These are phyloP conservation scores for Globisporangium echinulatum DNA, from an alignment of 352 stramenopile species.

Conservation along the genomic window DNA sequence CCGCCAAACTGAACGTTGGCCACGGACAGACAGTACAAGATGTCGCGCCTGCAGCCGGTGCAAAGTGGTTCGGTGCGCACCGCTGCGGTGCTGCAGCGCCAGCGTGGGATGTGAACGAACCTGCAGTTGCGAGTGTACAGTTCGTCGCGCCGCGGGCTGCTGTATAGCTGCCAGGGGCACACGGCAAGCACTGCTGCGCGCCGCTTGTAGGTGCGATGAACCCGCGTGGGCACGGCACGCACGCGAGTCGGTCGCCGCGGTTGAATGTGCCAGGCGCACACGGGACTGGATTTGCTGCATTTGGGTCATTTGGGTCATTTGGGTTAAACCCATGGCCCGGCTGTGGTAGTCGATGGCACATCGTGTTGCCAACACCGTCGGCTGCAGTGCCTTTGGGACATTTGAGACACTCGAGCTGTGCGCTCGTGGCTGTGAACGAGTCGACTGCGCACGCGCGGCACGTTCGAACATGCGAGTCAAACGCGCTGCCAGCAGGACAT, in stretches of 20 bases:
- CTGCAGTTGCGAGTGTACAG: conserved; percentile 3
- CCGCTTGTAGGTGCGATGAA: conserved; percentile 1
- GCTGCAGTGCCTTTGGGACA: conserved; percentile 8
- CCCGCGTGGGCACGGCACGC: conserved; percentile 3
- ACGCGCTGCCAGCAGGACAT: conserved; percentile 36
- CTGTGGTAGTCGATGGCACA: conserved; percentile 1
- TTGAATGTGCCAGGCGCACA: conserved; percentile 6
- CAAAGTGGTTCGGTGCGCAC: conserved; percentile 7
- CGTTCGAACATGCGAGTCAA: conserved; percentile 11
- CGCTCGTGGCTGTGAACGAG: conserved; percentile 7
- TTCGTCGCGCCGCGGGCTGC: not conserved
- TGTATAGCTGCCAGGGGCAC: conserved; percentile 4
- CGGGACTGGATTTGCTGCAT: not conserved
- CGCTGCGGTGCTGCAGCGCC: conserved; percentile 4
- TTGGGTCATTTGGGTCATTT: too few relatives aligned
- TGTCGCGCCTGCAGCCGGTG: not conserved
- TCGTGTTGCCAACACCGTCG: conserved; percentile 5
- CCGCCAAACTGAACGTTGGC: conserved; percentile 11
- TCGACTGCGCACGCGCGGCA: conserved; percentile 6
- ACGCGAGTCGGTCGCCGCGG: conserved; percentile 2
- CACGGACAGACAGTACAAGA: conserved; percentile 8
- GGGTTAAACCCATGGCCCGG: conserved; percentile 1
- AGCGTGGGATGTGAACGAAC: conserved; percentile 1
- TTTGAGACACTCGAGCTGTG: conserved; percentile 4
- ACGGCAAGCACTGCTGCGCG: conserved; percentile 1